Base-by-base conservation (phyloP, 805 yeast species). In the Spathaspora girioi region DNA sequence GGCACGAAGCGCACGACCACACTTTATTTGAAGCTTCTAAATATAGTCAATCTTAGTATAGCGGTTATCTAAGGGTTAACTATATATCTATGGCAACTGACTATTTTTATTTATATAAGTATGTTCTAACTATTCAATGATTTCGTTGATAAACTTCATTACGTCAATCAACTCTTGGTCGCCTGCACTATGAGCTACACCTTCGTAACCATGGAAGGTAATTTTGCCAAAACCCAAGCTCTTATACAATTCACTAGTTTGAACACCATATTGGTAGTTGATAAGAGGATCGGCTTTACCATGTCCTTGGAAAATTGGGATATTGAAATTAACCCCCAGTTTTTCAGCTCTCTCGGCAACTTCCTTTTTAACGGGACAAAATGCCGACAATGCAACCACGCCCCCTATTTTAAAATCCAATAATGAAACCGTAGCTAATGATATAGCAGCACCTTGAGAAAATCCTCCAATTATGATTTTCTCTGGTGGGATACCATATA, bases 401-500 rank as follows among this genome's bases (percentile, higher is more conserved):
- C 97, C 98, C 8, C 88, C 98, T 18, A 92, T 72, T 61, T 86
- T 87, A 50, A 71, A 63, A 17, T 83, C 83, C 31, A 77, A 65
- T 10, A 78, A 66, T 0, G 84, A 73, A 19, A 81, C 74, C 14
- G 86, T 64, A 2, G 88, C 89, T 53, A 88, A 70, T 1, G 94
- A 71, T 10, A 93, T 54, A 1, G 96, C 91, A 46, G 90, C 96
- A 50, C 99, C 99, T 70, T 94, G 99, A 4, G 96, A 86, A 65
- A 94, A 94, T 0, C 99, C 99, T 35, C 98, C 98, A 51, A 94
- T 73, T n/a, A 94, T 73, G 45, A 94, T 87, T 49, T 87, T 80
- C 15, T 81, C 82, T 0, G 86, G 73, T 3, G 80, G 76, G 35
- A 87, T 78, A 9, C 86, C 82, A 48, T 65, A 53, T 6, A 60